Conservation (phyloP, 2,329 filamentous ascomycete genomes). For the Fusarium oxysporum region DNA sequence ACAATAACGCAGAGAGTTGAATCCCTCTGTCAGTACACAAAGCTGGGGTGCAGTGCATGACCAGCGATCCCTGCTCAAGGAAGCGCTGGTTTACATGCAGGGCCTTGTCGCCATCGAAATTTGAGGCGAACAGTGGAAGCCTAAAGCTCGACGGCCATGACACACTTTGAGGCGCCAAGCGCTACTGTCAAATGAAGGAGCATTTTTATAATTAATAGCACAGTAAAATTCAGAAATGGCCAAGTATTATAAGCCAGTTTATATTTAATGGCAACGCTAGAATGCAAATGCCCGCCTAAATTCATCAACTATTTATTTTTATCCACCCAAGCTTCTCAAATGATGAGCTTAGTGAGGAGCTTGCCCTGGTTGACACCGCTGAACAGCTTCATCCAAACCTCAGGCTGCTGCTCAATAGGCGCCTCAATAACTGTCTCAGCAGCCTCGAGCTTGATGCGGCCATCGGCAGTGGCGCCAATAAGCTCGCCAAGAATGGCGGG, state of each 20-base stretch:
- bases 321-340: constrained; percentile 7
- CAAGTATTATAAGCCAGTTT: background rate
- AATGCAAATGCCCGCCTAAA: constrained; percentile 1
- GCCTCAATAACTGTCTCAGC: constrained; percentile 45
- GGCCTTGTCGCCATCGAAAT: no score
- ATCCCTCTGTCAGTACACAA: background rate
- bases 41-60: background rate
- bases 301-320: background rate
- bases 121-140: no score
- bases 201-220: background rate
- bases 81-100: no score
- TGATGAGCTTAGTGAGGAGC: constrained; percentile 45
- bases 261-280: background rate
- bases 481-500: constrained; percentile 43
- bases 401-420: constrained; percentile 44
- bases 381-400: constrained; percentile 45
- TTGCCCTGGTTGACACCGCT: constrained; percentile 46
- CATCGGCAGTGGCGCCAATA: constrained; percentile 45
- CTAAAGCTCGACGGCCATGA: background rate
- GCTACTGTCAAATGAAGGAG: background rate
- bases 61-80: background rate
- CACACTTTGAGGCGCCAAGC: background rate
- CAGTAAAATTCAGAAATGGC: background rate
- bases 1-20: background rate
- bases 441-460: constrained; percentile 42